Conservation (phyloP, 805 yeast genomes). For the Wickerhamomyces chaumierensis region DNA sequence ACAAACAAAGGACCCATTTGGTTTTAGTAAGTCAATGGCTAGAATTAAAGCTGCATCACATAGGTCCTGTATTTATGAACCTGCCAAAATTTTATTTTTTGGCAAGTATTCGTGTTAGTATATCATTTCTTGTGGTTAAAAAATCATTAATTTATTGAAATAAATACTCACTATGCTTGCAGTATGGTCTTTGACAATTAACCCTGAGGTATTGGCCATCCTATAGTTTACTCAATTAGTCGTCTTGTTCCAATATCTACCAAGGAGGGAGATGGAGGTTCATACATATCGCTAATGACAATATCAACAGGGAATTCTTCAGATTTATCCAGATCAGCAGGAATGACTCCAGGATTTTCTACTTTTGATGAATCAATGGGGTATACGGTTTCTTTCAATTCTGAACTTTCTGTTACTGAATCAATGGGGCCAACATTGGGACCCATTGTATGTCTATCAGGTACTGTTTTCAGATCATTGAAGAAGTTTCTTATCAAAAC, state of each 20-base stretch:
- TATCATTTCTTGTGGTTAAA: neutral
- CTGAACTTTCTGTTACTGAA: too few species aligned
- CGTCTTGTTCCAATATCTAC: conserved; percentile 46
- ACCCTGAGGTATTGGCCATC: conserved; percentile 90
- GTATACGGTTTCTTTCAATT: conserved; percentile 11
- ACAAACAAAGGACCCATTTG: conserved; percentile 67
- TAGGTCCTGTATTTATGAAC: conserved; percentile 56
- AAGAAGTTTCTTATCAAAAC: conserved; percentile 41
- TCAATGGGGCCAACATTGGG: neutral
- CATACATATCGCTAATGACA: conserved; percentile 78
- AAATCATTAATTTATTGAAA: neutral
- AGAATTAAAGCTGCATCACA: conserved; percentile 85
- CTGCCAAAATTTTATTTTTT: too few species aligned
- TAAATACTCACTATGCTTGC: conserved; percentile 54
- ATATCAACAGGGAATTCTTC: conserved; percentile 41
- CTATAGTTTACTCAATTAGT: conserved; percentile 74
- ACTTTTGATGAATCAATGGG: conserved; percentile 1
- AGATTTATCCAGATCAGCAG: neutral
- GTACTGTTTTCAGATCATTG: conserved; percentile 1
- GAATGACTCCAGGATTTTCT: neutral
- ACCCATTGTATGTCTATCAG: neutral
- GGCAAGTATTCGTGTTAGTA: neutral
- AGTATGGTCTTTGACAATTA: conserved; percentile 69
- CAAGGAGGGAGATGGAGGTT: conserved; percentile 40
- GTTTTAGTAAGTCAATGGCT: conserved; percentile 57